These are phyloP conservation scores for Monilinia fructigena DNA, from an alignment of 2,329 filamentous ascomycete genomes.

Conservation along the genomic window DNA sequence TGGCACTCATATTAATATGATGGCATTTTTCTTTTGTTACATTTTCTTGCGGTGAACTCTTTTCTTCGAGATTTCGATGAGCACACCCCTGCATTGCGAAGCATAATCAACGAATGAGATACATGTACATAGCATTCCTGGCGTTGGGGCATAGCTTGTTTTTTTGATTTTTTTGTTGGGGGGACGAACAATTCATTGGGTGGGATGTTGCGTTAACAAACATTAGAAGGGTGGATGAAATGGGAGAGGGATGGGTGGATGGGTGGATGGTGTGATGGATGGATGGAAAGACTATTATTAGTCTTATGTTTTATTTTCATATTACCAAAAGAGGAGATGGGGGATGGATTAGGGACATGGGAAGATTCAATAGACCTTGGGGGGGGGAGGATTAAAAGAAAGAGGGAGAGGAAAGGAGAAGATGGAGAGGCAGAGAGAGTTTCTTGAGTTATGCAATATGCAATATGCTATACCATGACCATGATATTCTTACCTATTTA, in stretches of 20 bases:
- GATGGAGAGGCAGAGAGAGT: background rate
- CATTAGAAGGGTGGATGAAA: slow-evolving; percentile 10
- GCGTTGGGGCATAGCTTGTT: slow-evolving; percentile 10
- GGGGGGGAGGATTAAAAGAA: background rate
- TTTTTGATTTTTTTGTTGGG: background rate
- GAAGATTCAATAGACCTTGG: background rate
- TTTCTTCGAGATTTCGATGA: slow-evolving; percentile 16
- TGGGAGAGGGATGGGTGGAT: background rate
- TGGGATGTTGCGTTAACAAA: slow-evolving; percentile 11
- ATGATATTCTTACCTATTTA: background rate
- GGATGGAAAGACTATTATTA: background rate
- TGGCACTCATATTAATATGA: slow-evolving; percentile 4
- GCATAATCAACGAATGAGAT: slow-evolving; percentile 18
- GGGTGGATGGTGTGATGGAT: no score
- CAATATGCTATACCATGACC: slow-evolving; percentile 5
- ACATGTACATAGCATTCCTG: slow-evolving; percentile 24
- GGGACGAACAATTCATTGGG: slow-evolving; percentile 15
- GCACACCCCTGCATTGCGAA: slow-evolving; percentile 7
- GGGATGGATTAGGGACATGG: background rate
- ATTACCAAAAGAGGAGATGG: background rate
- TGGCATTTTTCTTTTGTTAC: background rate
- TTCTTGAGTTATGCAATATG: slow-evolving; percentile 7
- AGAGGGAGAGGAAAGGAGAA: background rate
- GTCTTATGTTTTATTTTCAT: slow-evolving; percentile 11
- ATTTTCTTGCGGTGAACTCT: background rate